These are phyloP conservation scores for Lichtheimia corymbifera DNA, from an alignment of 371 early-diverging fungal species.

Conservation along the genomic window DNA sequence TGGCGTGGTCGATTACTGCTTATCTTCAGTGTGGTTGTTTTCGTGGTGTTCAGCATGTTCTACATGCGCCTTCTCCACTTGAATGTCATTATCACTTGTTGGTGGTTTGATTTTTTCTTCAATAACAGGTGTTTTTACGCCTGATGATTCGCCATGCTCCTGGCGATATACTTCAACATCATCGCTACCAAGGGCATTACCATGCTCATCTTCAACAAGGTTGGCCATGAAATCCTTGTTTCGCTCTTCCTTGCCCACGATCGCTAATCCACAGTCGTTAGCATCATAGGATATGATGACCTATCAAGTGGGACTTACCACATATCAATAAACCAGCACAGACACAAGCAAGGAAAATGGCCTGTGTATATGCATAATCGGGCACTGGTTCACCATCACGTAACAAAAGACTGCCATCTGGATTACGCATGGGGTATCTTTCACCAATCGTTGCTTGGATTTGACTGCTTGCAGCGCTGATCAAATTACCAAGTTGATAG, in stretches of 20 bases:
- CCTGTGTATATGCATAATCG: slow-evolving; percentile 68
- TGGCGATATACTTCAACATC: slow-evolving; percentile 22
- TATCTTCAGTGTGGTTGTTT: too few relatives aligned
- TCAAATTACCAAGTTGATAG: slow-evolving; percentile 73
- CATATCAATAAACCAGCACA: slow-evolving; percentile 41
- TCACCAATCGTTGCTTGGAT: slow-evolving; percentile 69
- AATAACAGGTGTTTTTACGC: too few relatives aligned
- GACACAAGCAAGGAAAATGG: slow-evolving; percentile 64
- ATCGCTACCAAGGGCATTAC: slow-evolving; percentile 14
- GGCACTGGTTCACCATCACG: slow-evolving; percentile 50
- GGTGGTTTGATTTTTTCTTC: too few relatives aligned
- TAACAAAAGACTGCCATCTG: slow-evolving; percentile 30
- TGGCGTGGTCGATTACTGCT: too few relatives aligned
- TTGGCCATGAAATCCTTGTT: slow-evolving; percentile 37
- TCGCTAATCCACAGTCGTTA: slow-evolving; percentile 12
- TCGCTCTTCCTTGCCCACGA: slow-evolving; percentile 45
- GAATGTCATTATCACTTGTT: too few relatives aligned
- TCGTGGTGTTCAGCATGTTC: too few relatives aligned
- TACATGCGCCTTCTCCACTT: too few relatives aligned
- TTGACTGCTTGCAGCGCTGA: slow-evolving; percentile 66
- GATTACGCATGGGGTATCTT: slow-evolving; percentile 33
- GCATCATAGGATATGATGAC: too few relatives aligned
- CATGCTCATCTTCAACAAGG: slow-evolving; percentile 28
- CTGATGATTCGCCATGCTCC: slow-evolving; percentile 26
- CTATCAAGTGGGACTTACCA: slow-evolving; percentile 17